Conservation (phyloP, 305 asterid genomes). For the Fraxinus nigra region DNA sequence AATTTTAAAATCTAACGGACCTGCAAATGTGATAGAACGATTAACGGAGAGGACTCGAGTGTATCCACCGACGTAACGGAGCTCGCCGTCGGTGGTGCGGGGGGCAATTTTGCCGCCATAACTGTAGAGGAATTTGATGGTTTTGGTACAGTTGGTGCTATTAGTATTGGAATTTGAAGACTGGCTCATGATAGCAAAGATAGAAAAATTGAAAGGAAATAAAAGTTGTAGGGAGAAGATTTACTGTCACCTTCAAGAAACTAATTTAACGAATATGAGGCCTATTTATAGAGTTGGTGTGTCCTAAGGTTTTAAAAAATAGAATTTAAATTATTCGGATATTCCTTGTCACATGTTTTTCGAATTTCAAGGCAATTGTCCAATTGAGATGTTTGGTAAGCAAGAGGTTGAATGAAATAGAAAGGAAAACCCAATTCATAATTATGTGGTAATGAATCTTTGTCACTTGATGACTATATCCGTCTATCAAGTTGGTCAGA, state of each 20-base stretch:
- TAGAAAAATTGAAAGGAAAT: not conserved
- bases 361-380: not conserved
- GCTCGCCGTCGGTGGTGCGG: constrained; percentile 62
- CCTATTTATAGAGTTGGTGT: constrained; percentile 35
- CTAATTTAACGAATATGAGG: not conserved
- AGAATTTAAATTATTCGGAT: constrained; percentile 34
- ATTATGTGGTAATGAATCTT: no score
- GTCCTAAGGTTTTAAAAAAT: not conserved
- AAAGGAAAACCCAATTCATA: not conserved
- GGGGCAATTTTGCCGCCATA: constrained; percentile 69
- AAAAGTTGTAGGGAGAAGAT: not conserved
- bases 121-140: constrained; percentile 75
- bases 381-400: constrained; percentile 20
- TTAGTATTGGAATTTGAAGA: constrained; percentile 27
- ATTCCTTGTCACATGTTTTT: constrained; percentile 27
- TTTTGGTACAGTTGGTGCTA: constrained; percentile 5
- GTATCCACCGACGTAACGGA: constrained; percentile 72
- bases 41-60: constrained; percentile 74
- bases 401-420: not conserved
- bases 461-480: no score
- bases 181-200: constrained; percentile 22
- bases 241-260: constrained; percentile 31
- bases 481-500: not conserved
- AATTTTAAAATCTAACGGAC: constrained; percentile 25
- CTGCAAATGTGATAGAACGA: constrained; percentile 50